These are phyloP conservation scores for Phragmites australis DNA, from an alignment of 176 grass and related monocot species.

Conservation along the genomic window DNA sequence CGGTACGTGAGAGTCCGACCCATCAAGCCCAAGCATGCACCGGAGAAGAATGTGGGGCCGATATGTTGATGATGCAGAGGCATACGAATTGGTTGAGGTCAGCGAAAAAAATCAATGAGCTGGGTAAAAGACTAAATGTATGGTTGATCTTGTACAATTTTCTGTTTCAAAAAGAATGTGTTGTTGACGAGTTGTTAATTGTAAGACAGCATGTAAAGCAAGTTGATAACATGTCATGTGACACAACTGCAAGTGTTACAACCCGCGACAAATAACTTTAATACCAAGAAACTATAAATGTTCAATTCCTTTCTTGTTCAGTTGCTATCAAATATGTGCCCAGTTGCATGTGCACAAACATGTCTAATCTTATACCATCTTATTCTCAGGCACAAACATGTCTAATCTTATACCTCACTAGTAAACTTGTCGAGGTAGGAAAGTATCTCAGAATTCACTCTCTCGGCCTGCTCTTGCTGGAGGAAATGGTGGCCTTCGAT, in stretches of 20 bases:
- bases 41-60: not conserved
- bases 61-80: conserved; percentile 9
- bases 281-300: no score
- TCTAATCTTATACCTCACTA: not conserved
- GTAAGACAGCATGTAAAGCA: not conserved
- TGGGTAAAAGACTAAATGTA: not conserved
- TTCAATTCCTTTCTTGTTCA: not conserved
- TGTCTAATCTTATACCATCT: not conserved
- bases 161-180: not conserved
- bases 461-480: conserved; percentile 62
- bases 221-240: not conserved
- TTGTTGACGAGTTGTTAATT: not conserved
- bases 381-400: not conserved
- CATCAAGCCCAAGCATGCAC: conserved; percentile 21
- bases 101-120: not conserved
- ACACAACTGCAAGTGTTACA: not conserved
- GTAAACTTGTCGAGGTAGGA: conserved; percentile 46
- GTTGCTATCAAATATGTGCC: not conserved
- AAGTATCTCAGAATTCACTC: conserved; percentile 53
- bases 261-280: not conserved
- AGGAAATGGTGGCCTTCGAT: conserved; percentile 63
- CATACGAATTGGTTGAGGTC: not conserved
- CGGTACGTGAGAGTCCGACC: conserved; percentile 21
- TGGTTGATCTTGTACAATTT: not conserved
- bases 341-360: not conserved